A percentile compares a stretch with the other conserved stretches of the same genome.
Evolutionary conservation across 768 basidiomycete genomes (phyloP).

Genomic region (Mycena galericulata): DNA sequence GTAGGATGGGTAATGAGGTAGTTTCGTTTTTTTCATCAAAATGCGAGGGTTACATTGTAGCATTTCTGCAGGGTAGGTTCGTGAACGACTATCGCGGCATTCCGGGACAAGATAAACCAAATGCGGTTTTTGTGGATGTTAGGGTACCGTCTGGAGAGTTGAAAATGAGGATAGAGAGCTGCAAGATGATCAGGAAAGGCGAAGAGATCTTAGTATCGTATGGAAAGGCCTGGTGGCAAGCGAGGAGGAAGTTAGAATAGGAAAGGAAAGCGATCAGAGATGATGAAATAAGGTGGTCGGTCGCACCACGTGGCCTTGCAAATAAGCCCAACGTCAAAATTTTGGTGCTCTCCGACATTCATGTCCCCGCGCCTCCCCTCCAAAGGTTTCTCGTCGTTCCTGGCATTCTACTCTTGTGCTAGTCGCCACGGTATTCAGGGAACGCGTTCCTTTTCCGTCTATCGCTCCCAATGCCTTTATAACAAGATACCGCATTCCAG

Average conservation of each 20-base stretch:
- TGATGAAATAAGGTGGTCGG: too few species aligned
- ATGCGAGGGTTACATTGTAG: not conserved
- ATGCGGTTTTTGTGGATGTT: conserved; percentile 75
- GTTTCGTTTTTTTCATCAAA: not conserved
- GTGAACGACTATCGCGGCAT: conserved; percentile 93
- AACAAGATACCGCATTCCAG: conserved; percentile 34
- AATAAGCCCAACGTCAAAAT: conserved; percentile 15
- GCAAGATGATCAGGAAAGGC: conserved; percentile 74
- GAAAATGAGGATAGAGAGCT: conserved; percentile 83
- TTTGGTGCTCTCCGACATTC: conserved; percentile 29
- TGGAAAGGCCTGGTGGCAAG: conserved; percentile 87
- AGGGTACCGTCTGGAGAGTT: conserved; percentile 68
- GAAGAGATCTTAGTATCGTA: conserved; percentile 91
- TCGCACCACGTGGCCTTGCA: not conserved
- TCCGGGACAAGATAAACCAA: conserved; percentile 62
- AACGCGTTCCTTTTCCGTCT: conserved; percentile 54
- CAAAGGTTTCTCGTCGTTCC: conserved; percentile 64
- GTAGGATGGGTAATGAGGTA: conserved; percentile 78
- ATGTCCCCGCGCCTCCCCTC: conserved; percentile 66
- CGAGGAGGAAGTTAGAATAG: conserved; percentile 21
- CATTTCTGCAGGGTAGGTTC: conserved; percentile 66
- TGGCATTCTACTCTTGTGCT: conserved; percentile 69
- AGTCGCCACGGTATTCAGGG: conserved; percentile 46
- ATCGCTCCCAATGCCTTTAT: conserved; percentile 52
- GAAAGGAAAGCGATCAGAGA: not conserved